Percentiles rank a stretch among this genome's conserved stretches.
phyloP scores from a whole-genome alignment of 345 rosid species.

The Anacardium occidentale region DNA sequence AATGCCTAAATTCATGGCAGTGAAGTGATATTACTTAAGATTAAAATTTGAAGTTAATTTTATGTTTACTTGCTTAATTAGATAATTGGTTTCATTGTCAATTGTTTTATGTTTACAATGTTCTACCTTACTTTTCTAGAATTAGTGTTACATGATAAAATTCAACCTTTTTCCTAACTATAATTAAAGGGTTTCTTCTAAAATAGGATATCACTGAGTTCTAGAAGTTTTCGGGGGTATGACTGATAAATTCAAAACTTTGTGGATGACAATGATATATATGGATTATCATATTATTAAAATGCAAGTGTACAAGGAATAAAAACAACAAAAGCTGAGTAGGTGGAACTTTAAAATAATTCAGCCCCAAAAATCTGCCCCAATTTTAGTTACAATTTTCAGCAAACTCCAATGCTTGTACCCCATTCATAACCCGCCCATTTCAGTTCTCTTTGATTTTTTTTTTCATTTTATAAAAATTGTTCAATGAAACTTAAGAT shows the following conservation, averaged over 20 bases:
- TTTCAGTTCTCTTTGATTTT: background rate
- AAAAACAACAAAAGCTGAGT: background rate
- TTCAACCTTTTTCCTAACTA: no score
- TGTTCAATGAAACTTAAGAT: no score
- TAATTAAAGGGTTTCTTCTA: background rate
- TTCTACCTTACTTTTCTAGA: no score
- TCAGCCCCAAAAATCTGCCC: background rate
- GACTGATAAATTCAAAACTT: background rate
- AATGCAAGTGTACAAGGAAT: background rate
- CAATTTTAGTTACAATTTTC: background rate
- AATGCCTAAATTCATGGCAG: no score
- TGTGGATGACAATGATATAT: background rate
- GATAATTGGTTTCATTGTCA: no score
- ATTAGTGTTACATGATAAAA: no score
- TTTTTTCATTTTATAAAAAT: background rate
- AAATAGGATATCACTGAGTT: background rate
- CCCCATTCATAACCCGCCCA: background rate
- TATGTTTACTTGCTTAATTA: no score
- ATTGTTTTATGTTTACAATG: no score
- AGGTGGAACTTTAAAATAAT: background rate
- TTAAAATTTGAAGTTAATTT: no score
- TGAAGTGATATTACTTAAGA: no score
- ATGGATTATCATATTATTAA: background rate
- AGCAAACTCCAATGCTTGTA: background rate
- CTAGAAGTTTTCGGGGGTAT: background rate